Percentiles rank a stretch among this genome's conserved stretches.
These are phyloP conservation scores for Ogataea kodamae DNA, from an alignment of 805 yeast genomes.

Conservation along the genomic window DNA sequence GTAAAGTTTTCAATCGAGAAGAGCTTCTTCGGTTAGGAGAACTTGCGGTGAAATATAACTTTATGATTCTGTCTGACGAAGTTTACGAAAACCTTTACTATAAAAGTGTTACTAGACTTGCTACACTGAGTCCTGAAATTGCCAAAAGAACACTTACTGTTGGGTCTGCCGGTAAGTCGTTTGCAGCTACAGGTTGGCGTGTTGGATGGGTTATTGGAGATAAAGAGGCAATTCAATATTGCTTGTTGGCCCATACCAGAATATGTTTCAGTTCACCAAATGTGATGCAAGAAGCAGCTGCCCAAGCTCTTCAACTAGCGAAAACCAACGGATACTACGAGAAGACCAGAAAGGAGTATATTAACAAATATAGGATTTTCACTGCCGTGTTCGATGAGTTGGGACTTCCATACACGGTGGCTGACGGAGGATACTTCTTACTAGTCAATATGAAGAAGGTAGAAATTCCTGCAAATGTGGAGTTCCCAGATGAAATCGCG, in stretches of 20 bases:
- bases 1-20: constrained; percentile 75
- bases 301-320: constrained; percentile 69
- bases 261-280: constrained; percentile 90
- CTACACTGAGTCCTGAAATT: constrained; percentile 76
- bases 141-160: constrained; percentile 79
- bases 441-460: constrained; percentile 84
- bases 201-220: constrained; percentile 94
- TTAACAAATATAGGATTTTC: constrained; percentile 68
- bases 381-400: constrained; percentile 79
- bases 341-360: constrained; percentile 63
- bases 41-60: constrained; percentile 79
- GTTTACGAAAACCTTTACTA: constrained; percentile 91
- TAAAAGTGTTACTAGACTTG: constrained; percentile 73
- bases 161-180: constrained; percentile 96
- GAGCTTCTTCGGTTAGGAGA: constrained; percentile 77
- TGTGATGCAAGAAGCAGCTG: constrained; percentile 89
- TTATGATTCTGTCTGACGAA: constrained; percentile 85
- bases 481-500: constrained; percentile 65
- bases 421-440: constrained; percentile 93
- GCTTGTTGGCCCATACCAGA: constrained; percentile 86
- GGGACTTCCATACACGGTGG: constrained; percentile 81
- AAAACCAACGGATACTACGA: constrained; percentile 62
- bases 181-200: constrained; percentile 99
- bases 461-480: constrained; percentile 61
- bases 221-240: constrained; percentile 75